Evolutionary conservation across 176 grass and related monocot genomes (phyloP).

Genomic region (Pharus latifolius): DNA sequence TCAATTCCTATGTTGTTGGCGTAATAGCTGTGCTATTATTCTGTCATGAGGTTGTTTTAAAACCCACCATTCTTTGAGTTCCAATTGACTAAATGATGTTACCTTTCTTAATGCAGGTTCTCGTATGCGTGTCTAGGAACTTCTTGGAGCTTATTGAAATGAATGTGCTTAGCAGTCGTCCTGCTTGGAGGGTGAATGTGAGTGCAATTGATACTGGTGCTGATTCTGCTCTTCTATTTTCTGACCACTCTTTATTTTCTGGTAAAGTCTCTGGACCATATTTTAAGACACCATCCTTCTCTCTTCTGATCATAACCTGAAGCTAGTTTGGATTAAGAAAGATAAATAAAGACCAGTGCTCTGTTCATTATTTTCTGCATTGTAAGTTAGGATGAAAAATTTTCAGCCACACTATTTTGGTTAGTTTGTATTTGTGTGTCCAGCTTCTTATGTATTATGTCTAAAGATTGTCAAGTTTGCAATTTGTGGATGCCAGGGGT

Average conservation of each 20-base stretch:
- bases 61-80: not conserved
- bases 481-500: not conserved
- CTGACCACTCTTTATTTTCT: slow-evolving; percentile 76
- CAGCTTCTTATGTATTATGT: not conserved
- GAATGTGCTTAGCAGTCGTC: slow-evolving; percentile 44
- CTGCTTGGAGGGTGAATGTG: slow-evolving; percentile 59
- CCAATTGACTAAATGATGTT: not conserved
- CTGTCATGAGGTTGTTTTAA: not conserved
- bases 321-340: not conserved
- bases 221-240: slow-evolving; percentile 67
- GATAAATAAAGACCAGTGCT: not conserved
- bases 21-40: not conserved
- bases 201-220: slow-evolving; percentile 46
- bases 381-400: not conserved
- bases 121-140: slow-evolving; percentile 42
- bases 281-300: not conserved
- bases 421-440: not conserved
- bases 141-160: slow-evolving; percentile 70
- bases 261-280: slow-evolving; percentile 26
- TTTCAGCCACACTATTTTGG: not conserved
- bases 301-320: not conserved
- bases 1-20: not conserved
- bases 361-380: not conserved
- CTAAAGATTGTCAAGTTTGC: not conserved
- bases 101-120: slow-evolving; percentile 30